A percentile compares a stretch with the other conserved stretches of the same genome.
Evolutionary conservation across 805 yeast genomes (phyloP).

Genomic region (Geotrichum ghanense): DNA sequence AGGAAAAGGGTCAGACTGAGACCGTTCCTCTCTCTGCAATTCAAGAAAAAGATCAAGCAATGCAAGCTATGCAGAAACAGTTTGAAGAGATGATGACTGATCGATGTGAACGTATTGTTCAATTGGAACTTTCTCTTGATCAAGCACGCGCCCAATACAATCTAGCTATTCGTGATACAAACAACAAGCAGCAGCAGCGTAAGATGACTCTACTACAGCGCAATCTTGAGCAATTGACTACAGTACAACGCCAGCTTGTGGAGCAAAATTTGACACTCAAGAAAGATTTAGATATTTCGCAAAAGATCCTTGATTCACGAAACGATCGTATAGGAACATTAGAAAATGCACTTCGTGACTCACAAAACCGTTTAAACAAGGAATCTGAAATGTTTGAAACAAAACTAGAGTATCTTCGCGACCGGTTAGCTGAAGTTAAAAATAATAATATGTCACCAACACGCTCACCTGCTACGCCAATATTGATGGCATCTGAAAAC

Average conservation of each 20-base stretch:
- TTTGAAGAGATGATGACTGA: slow-evolving; percentile 9
- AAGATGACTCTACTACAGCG: slow-evolving; percentile 44
- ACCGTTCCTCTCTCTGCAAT: slow-evolving; percentile 2
- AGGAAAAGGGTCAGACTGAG: background rate
- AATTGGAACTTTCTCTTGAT: slow-evolving; percentile 34
- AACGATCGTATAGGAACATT: slow-evolving; percentile 45
- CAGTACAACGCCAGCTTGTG: slow-evolving; percentile 51
- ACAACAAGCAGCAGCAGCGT: slow-evolving; percentile 28
- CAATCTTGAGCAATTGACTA: slow-evolving; percentile 44
- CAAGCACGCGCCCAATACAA: slow-evolving; percentile 27
- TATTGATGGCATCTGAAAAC: background rate
- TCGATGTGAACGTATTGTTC: slow-evolving; percentile 28
- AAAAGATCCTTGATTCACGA: slow-evolving; percentile 46
- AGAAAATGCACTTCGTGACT: slow-evolving; percentile 32
- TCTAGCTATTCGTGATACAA: slow-evolving; percentile 16
- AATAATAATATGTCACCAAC: slow-evolving; percentile 3
- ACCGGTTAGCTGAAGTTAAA: slow-evolving; percentile 9
- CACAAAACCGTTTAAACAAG: slow-evolving; percentile 35
- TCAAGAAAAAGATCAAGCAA: slow-evolving; percentile 1
- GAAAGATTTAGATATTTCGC: slow-evolving; percentile 43
- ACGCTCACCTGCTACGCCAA: background rate
- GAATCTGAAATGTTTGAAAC: slow-evolving; percentile 41
- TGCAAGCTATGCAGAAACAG: slow-evolving; percentile 1
- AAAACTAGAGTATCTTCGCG: slow-evolving; percentile 11
- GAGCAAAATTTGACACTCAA: slow-evolving; percentile 46